Evolutionary conservation across 208 protist genomes (phyloP).

Genomic region (Wallacemonas sp.): DNA sequence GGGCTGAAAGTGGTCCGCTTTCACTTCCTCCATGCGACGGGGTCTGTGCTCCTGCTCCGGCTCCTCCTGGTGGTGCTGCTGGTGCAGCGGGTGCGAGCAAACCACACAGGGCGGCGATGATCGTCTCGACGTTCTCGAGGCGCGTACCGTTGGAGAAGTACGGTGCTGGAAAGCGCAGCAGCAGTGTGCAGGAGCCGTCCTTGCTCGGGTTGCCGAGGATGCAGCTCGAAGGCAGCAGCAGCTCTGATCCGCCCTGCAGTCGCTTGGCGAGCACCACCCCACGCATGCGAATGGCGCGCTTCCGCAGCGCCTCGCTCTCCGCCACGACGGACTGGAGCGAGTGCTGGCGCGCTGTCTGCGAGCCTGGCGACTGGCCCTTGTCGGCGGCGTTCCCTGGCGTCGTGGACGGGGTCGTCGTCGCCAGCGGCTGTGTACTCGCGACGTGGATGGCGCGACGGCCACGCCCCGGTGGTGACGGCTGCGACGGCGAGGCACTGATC

Average conservation of each 20-base stretch:
- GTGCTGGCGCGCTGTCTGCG: constrained; percentile 9
- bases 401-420: neutral
- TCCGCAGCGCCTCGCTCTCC: constrained; percentile 15
- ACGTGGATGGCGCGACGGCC: constrained; percentile 7
- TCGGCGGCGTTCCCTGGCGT: neutral
- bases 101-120: constrained; percentile 71
- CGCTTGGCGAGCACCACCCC: constrained; percentile 54
- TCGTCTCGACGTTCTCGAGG: constrained; percentile 62
- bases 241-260: constrained; percentile 58
- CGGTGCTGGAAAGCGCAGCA: constrained; percentile 63
- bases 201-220: constrained; percentile 37
- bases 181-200: constrained; percentile 56
- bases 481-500: neutral
- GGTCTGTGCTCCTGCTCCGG: neutral
- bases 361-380: neutral
- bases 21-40: neutral
- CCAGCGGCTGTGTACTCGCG: constrained; percentile 5
- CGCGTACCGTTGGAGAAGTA: constrained; percentile 44
- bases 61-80: neutral
- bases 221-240: constrained; percentile 68
- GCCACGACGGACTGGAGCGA: constrained; percentile 6
- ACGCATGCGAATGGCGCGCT: constrained; percentile 9
- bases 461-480: neutral
- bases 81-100: constrained; percentile 36
- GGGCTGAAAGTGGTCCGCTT: neutral